Conservation (phyloP, 177 flowering plant species). For the Vitis hybrid region DNA sequence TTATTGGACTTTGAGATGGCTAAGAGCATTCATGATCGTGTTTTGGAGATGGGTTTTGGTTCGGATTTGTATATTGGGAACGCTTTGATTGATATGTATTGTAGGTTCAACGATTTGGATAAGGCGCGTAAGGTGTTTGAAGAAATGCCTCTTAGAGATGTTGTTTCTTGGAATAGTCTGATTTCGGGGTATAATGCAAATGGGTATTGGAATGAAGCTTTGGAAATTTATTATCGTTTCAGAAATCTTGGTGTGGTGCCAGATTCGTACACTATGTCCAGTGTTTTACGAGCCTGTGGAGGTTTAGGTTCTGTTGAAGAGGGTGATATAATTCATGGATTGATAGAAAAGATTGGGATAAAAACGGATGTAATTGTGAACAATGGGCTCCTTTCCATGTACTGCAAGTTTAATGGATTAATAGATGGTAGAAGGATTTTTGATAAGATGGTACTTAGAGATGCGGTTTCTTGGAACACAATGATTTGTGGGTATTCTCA, state of each 20-base stretch:
- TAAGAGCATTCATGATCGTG: slow-evolving; percentile 32
- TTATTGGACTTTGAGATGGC: slow-evolving; percentile 37
- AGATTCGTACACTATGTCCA: slow-evolving; percentile 41
- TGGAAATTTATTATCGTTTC: slow-evolving; percentile 30
- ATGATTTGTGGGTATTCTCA: slow-evolving; percentile 49
- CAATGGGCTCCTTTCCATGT: slow-evolving; percentile 48
- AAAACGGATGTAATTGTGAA: slow-evolving; percentile 30
- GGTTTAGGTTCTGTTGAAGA: slow-evolving; percentile 32
- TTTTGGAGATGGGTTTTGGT: slow-evolving; percentile 38
- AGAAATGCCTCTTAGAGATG: slow-evolving; percentile 44
- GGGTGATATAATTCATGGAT: slow-evolving; percentile 42
- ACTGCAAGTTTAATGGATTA: slow-evolving; percentile 33
- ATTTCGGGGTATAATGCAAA: slow-evolving; percentile 54
- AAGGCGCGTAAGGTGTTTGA: slow-evolving; percentile 49
- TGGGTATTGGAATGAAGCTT: slow-evolving; percentile 39
- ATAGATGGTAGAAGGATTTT: slow-evolving; percentile 34
- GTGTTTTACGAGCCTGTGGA: slow-evolving; percentile 49
- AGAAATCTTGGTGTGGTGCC: slow-evolving; percentile 33
- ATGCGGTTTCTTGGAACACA: slow-evolving; percentile 52
- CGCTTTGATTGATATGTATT: slow-evolving; percentile 58
- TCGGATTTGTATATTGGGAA: slow-evolving; percentile 59
- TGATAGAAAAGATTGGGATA: slow-evolving; percentile 42
- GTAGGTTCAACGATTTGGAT: slow-evolving; percentile 33
- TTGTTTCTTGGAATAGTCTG: slow-evolving; percentile 64
- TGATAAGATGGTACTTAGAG: slow-evolving; percentile 40